Evolutionary conservation across 2,329 filamentous ascomycete genomes (phyloP).

Genomic region (Monosporascus sp.): DNA sequence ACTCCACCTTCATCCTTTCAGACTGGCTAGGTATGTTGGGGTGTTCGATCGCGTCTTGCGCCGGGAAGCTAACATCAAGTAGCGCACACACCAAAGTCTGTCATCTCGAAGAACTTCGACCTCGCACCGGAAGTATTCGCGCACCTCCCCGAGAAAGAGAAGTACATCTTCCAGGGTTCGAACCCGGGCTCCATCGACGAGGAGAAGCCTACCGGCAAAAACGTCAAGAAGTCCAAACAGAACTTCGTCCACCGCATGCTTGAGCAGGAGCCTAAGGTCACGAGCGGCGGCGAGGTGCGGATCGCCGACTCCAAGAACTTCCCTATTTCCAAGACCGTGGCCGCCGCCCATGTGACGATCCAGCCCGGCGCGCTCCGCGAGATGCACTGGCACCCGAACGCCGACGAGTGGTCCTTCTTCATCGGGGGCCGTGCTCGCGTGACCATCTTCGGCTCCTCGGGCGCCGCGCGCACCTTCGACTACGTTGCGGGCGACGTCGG

Average conservation of each 20-base stretch:
- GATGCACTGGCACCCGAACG: constrained; percentile 79
- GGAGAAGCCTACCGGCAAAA: constrained; percentile 55
- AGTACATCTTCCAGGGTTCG: constrained; percentile 73
- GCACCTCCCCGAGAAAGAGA: constrained; percentile 59
- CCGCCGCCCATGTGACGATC: constrained; percentile 67
- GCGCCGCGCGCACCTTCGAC: constrained; percentile 68
- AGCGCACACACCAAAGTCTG: constrained; percentile 66
- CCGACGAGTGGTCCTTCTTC: constrained; percentile 80
- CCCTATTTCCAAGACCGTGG: constrained; percentile 65
- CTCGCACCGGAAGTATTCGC: constrained; percentile 65
- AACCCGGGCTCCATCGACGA: constrained; percentile 59
- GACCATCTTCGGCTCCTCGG: constrained; percentile 67
- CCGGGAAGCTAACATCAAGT: constrained; percentile 7
- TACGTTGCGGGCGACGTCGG: constrained; percentile 71
- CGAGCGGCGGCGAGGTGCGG: constrained; percentile 64
- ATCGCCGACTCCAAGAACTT: constrained; percentile 76
- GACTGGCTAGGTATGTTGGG: constrained; percentile 59
- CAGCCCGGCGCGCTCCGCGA: constrained; percentile 68
- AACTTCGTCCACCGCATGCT: constrained; percentile 70
- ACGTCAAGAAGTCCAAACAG: constrained; percentile 61
- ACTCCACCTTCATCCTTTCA: constrained; percentile 67
- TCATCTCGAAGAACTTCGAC: constrained; percentile 71
- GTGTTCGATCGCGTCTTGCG: not conserved
- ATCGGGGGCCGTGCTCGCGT: constrained; percentile 65
- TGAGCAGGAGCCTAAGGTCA: constrained; percentile 60